phyloP scores from a whole-genome alignment of 768 basidiomycete genomes.

The Naganishia vaughanmartiniae region DNA sequence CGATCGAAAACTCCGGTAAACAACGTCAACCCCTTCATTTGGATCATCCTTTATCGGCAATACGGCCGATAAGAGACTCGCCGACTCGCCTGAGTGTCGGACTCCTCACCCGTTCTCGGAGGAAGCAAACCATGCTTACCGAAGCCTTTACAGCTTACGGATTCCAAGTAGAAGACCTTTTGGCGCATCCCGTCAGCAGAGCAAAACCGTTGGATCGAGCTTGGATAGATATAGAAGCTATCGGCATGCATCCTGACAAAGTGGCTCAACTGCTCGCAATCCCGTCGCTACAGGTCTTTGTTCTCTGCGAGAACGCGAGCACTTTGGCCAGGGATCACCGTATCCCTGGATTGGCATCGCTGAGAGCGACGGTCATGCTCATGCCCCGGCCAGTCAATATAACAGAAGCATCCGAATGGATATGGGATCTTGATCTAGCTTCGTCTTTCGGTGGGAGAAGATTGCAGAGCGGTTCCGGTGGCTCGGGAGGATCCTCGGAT shows the following conservation, averaged over 20 bases:
- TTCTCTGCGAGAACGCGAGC: slow-evolving; percentile 20
- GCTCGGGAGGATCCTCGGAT: no score
- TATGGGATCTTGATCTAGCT: not conserved
- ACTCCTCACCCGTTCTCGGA: slow-evolving; percentile 11
- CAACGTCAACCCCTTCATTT: slow-evolving; percentile 3
- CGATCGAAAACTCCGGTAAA: not conserved
- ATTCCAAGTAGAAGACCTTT: slow-evolving; percentile 10
- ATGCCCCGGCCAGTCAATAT: slow-evolving; percentile 26
- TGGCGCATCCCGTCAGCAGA: not conserved
- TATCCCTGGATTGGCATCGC: not conserved
- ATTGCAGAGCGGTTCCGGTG: not conserved
- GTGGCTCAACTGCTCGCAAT: slow-evolving; percentile 5
- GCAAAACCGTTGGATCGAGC: slow-evolving; percentile 5
- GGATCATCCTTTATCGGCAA: slow-evolving; percentile 7
- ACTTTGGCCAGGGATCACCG: not conserved
- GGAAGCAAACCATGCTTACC: slow-evolving; percentile 5
- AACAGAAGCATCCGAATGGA: slow-evolving; percentile 3
- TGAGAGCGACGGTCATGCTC: not conserved
- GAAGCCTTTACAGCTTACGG: slow-evolving; percentile 17
- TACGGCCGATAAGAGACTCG: not conserved
- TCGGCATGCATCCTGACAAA: not conserved
- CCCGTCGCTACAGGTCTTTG: slow-evolving; percentile 15
- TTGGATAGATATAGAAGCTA: slow-evolving; percentile 16
- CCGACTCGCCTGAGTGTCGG: not conserved
- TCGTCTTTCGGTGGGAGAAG: not conserved